Percentiles rank a stretch among this genome's conserved stretches.
Evolutionary conservation across 805 yeast species (phyloP).

Genomic region (Priceomyces castillae): DNA sequence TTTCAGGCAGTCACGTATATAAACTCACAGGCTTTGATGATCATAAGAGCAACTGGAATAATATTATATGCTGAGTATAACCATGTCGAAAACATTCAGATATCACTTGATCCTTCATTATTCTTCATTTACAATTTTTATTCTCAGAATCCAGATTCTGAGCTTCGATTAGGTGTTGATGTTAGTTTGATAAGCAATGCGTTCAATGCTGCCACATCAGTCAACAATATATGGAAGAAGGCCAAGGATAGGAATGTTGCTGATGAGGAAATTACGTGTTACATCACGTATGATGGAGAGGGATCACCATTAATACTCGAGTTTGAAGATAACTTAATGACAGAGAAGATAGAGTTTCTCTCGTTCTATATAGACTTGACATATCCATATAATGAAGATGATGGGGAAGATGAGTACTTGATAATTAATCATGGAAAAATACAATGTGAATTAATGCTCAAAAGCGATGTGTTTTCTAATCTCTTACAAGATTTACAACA

Average conservation of each 20-base stretch:
- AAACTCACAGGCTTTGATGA: constrained; percentile 33
- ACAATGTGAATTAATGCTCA: constrained; percentile 35
- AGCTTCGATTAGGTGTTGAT: constrained; percentile 33
- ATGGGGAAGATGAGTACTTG: constrained; percentile 10
- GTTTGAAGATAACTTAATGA: constrained; percentile 39
- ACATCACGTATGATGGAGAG: constrained; percentile 35
- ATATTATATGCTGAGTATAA: constrained; percentile 34
- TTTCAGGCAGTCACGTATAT: constrained; percentile 31
- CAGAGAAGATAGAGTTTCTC: constrained; percentile 40
- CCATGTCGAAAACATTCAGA: constrained; percentile 34
- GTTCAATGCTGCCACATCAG: constrained; percentile 29
- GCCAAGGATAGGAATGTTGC: constrained; percentile 1
- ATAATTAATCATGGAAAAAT: constrained; percentile 28
- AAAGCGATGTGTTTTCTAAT: constrained; percentile 37
- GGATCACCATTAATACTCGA: constrained; percentile 39
- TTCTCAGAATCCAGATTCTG: constrained; percentile 9
- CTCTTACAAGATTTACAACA: constrained; percentile 35
- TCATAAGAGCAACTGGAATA: constrained; percentile 31
- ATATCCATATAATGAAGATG: constrained; percentile 23
- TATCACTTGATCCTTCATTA: constrained; percentile 35
- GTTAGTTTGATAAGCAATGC: constrained; percentile 34
- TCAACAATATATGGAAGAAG: constrained; percentile 9
- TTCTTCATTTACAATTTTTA: constrained; percentile 29
- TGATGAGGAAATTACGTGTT: constrained; percentile 30
- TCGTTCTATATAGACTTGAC: constrained; percentile 33